Evolutionary conservation across 2,329 filamentous ascomycete species (phyloP).

Genomic region (Clonostachys solani): DNA sequence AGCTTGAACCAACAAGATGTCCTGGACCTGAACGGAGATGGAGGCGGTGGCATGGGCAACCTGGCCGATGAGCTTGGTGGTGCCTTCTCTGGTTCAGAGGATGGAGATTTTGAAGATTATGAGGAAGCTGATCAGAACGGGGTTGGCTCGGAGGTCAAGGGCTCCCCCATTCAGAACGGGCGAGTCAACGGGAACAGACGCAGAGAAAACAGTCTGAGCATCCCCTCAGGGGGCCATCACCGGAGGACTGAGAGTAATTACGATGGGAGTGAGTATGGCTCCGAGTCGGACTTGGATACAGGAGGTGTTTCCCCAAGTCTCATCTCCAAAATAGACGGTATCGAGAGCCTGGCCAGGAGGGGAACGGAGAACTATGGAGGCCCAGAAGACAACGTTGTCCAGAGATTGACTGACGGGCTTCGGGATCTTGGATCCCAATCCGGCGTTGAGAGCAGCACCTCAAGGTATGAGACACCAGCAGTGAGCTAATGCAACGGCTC

Average conservation of each 20-base stretch:
- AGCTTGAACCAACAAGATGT: constrained; percentile 44
- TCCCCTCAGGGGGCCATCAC: constrained; percentile 42
- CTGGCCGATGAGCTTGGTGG: constrained; percentile 78
- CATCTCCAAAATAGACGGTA: constrained; percentile 65
- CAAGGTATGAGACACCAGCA: constrained; percentile 44
- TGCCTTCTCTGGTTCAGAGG: constrained; percentile 63
- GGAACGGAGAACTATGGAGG: constrained; percentile 64
- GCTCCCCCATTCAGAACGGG: background rate
- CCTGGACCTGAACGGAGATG: constrained; percentile 36
- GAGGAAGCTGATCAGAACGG: constrained; percentile 12
- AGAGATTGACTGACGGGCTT: constrained; percentile 64
- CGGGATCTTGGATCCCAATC: constrained; percentile 71
- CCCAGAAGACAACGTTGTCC: constrained; percentile 61
- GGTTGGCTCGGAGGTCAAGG: constrained; percentile 1
- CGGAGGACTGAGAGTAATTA: constrained; percentile 51
- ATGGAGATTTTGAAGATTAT: constrained; percentile 35
- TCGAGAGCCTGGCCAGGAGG: constrained; percentile 65
- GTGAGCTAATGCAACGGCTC: too few relatives aligned
- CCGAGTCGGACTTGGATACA: constrained; percentile 65
- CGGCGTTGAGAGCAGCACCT: constrained; percentile 66
- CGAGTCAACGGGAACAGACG: constrained; percentile 12
- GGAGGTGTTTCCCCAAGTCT: constrained; percentile 64
- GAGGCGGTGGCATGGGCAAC: constrained; percentile 61
- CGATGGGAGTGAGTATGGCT: constrained; percentile 72
- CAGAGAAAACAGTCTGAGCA: constrained; percentile 34